Base-by-base conservation (phyloP, 257 asterid genomes). In the Euphrasia confusa region DNA sequence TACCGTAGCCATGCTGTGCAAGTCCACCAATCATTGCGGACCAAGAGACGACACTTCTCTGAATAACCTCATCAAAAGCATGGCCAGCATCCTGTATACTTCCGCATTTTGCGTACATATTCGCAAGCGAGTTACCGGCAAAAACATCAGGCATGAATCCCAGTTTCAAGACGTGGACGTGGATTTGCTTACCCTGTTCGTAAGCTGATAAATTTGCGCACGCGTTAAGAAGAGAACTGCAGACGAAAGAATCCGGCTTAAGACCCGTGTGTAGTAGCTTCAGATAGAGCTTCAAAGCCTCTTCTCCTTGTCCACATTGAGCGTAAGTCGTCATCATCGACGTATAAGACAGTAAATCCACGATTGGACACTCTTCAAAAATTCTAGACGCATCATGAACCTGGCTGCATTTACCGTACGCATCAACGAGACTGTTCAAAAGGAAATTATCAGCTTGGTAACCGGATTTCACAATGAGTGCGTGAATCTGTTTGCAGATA, bases 91-190 rank as follows among this genome's bases (percentile, higher is more conserved):
- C 95, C 61, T 84, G 84, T 63, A 87, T 72, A 30, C 94, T 77
- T 63, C 95, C 95, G 65, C 94, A 84, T 78, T 84, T 87, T 35
- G 96, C 94, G 63, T 84, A 87, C 96, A 87, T 87, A 76, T 87
- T 81, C 9, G 84, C 87, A n/a, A 87, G 87, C 39, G 90, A 87
- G 75, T 87, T 87, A 48, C 94, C 89, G 9, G 96, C 72, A 79
- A 84, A 87, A 58, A 71, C 68, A 79, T 87, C 94, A 0, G 74
- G 73, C 64, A 74, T 76, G 52, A 82, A 83, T 63, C 94, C 94
- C 44, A 80, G 65, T 71, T 87, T 83, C 78, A 82, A 61, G 42
- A 73, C 76, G 61, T 84, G 94, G 33, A 70, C 93, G 63, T 87
- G 90, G 32, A 87, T 76, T 80, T 80, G 94, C 79, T 84, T 87